Conservation (phyloP, 768 basidiomycete genomes). For the Boletus barrowsii region DNA sequence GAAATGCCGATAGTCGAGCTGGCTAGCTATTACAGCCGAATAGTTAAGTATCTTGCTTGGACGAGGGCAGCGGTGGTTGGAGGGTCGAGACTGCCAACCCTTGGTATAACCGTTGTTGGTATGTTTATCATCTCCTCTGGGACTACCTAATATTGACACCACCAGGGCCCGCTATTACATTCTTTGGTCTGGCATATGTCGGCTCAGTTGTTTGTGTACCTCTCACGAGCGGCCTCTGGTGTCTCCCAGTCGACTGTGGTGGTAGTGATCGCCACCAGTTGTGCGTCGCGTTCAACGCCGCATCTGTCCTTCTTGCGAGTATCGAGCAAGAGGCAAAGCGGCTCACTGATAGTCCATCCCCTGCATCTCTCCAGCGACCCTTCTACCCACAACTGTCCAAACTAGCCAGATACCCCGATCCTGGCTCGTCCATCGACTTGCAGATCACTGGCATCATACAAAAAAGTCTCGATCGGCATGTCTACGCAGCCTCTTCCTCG, state of each 20-base stretch:
- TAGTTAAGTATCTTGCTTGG: background rate
- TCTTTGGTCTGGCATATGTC: background rate
- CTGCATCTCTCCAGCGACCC: background rate
- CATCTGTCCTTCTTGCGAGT: background rate
- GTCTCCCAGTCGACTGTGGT: background rate
- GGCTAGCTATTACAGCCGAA: background rate
- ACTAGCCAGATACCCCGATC: background rate
- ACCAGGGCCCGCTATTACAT: background rate
- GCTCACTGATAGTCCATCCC: background rate
- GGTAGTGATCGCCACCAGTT: background rate
- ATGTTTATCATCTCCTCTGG: background rate
- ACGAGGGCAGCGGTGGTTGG: background rate
- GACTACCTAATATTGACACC: background rate
- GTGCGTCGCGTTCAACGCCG: background rate
- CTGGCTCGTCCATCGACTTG: background rate
- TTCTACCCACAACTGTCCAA: background rate
- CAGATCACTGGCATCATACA: background rate
- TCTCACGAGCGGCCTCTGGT: background rate
- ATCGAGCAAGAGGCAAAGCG: background rate
- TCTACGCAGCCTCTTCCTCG: background rate
- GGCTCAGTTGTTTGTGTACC: background rate
- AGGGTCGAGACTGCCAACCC: background rate
- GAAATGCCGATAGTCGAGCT: background rate
- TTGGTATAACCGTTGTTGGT: background rate
- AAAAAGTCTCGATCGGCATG: background rate